Percentiles rank a stretch among this genome's conserved stretches.
These are phyloP conservation scores for Akebia trifoliata DNA, from an alignment of 164 flowering plant genomes.

Conservation along the genomic window DNA sequence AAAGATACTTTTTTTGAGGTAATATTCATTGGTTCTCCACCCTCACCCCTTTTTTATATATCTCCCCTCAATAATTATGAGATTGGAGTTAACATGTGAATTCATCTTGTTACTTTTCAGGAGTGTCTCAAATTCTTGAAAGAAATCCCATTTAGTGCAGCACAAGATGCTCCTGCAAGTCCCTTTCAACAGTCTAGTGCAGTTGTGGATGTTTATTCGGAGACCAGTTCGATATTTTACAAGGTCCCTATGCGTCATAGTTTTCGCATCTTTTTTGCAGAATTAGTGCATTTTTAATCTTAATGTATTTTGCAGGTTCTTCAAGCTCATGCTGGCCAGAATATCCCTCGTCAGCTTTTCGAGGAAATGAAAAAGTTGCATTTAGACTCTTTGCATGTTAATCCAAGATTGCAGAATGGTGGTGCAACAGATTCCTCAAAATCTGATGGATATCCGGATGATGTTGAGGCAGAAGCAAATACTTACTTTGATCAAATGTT, in stretches of 20 bases:
- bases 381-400: conserved; percentile 30
- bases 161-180: conserved; percentile 43
- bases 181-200: conserved; percentile 49
- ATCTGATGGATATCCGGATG: conserved; percentile 60
- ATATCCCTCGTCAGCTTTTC: conserved; percentile 40
- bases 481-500: conserved; percentile 82
- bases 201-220: conserved; percentile 41
- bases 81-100: not conserved
- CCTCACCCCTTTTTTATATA: not conserved
- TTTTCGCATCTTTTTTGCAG: not conserved
- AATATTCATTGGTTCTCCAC: not conserved
- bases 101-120: conserved; percentile 32
- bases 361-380: conserved; percentile 73
- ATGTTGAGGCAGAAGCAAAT: conserved; percentile 83
- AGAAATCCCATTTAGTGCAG: conserved; percentile 43
- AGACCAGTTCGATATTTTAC: conserved; percentile 47
- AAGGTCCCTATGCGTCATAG: conserved; percentile 42
- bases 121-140: conserved; percentile 78
- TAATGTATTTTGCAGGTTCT: conserved; percentile 49
- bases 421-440: conserved; percentile 50
- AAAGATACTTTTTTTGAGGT: conserved; percentile 81
- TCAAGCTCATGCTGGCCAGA: conserved; percentile 44
- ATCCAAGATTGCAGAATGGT: conserved; percentile 48
- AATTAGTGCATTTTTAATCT: not conserved
- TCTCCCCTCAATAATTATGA: not conserved